A percentile compares a stretch with the other conserved stretches of the same genome.
Evolutionary conservation across 192 early-diverging fungal species (phyloP).

Genomic region (Dispira simplex): DNA sequence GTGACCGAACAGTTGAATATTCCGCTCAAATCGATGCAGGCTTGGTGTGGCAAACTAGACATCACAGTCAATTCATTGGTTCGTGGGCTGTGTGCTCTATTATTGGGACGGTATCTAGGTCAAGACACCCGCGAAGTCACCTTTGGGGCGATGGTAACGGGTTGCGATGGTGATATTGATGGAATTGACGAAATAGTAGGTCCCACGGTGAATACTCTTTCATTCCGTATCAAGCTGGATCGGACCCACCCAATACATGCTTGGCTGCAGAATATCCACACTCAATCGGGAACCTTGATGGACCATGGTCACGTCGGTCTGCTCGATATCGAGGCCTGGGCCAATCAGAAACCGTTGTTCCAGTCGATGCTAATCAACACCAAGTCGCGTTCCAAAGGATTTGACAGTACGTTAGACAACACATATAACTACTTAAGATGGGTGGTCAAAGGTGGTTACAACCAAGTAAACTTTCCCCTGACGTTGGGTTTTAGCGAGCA

Average conservation of each 20-base stretch:
- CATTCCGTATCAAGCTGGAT: neutral
- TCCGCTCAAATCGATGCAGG: neutral
- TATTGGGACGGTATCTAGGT: neutral
- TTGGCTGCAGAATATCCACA: neutral
- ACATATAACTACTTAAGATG: too few relatives aligned
- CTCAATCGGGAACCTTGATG: neutral
- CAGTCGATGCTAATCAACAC: neutral
- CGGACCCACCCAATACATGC: neutral
- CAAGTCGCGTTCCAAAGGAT: neutral
- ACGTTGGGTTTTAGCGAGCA: too few relatives aligned
- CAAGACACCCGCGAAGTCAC: neutral
- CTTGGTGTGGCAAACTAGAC: neutral
- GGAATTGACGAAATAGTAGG: conserved; percentile 11
- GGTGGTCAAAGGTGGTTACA: too few relatives aligned
- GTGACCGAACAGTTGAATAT: too few relatives aligned
- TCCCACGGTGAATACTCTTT: neutral
- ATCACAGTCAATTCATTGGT: neutral
- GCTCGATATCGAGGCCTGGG: conserved; percentile 2
- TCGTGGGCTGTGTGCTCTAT: conserved; percentile 5
- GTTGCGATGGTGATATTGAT: neutral
- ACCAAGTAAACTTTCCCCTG: too few relatives aligned
- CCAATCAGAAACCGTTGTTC: neutral
- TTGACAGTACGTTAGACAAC: too few relatives aligned
- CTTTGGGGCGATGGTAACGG: conserved; percentile 5
- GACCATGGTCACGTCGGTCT: conserved; percentile 3